Evolutionary conservation across 192 early-diverging fungal species (phyloP), one percentile per base, ranked within the genome.

Genomic region (Linnemannia hyalina): DNA sequence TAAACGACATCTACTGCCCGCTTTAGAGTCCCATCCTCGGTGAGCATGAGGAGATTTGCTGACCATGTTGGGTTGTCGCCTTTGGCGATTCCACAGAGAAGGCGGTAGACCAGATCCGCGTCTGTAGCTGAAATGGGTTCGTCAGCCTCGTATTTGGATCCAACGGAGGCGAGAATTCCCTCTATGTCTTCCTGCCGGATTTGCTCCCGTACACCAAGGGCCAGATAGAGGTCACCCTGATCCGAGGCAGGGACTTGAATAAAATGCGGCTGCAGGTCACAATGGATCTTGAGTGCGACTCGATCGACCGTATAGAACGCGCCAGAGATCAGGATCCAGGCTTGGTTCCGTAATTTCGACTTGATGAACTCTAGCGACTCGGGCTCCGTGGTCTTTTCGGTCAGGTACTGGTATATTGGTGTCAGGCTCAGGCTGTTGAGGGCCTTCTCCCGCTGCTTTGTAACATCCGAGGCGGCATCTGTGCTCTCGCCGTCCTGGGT

Each of bases 311-410:
- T 49, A 6, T 76, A 44, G 4, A 84, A 44, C 6, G 6, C 47
- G 3, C 74, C 70, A 36, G 75, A 71, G 32, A 84, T 20, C 1
- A 71, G 77, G 32, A 84, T 76, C 74, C 82, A 84, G 0, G 63
- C 49, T 13, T 41, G n/a, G 20, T 11, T 23, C 5, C 44, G 32
- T 2, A 84, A 36, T 13, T 41, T 6, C 7, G 22, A 40, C 47
- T 73, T 84, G 13, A 80, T 72, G 1, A 20, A 0, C 23, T 68
- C 16, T 2, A 84, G 68, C 3, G 65, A 65, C 44, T 44, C 32
- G 0, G 60, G 20, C 13, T 75, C 44, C 1, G 20, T 38, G 23
- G 80, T 36, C 15, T 54, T 41, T 0, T 63, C 55, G 11, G 35
- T 4, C 1, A 84, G 68, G 29, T 80, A 54, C 0, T 55, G 38